Evolutionary conservation across 306 rosid species (phyloP), one percentile per base, ranked within the genome.

Genomic region (Hippophae tibetana): DNA sequence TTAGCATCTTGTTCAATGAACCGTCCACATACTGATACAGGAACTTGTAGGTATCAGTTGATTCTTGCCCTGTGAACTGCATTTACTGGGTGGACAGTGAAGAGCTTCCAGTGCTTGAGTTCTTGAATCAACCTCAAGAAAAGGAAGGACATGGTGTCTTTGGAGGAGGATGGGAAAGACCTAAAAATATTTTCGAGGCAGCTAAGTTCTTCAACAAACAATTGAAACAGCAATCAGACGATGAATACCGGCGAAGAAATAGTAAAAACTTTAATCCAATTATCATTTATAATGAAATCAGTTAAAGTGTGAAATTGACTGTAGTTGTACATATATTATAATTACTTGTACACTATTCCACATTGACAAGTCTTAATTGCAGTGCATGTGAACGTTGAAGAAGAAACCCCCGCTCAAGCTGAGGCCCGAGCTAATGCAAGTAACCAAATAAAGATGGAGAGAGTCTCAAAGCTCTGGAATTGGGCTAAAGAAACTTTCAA

Each of bases 101-200:
- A 60, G 85, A 84, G 41, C 41, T 84, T 56, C 51, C 79, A 1
- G 79, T 72, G 78, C 86, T 87, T 1, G 96, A 87, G 81, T 82
- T 84, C 70, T 61, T 87, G 68, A 80, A 74, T 48, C 83, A 82
- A 63, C 93, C 93, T 42, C 96, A 65, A 61, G 82, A 66, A 5
- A 87, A 82, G 68, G 80, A 80, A 46, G 93, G 70, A 43, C 74
- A 82, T 74, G 95, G 93, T 3, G 74, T 84, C 54, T 87, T 78
- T 64, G 95, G 89, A 61, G 95, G 95, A 61, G 93, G 89, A 10
- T 87, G 95, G 95, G 93, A 84, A 64, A 84, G 74, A 56, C 84
- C 86, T 11, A 79, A 75, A 59, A 82, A 87, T 70, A 89, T 87
- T 50, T 87, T 87, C 64, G 49, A 38, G 58, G 87, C 93, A n/a